Percentiles rank a stretch among this genome's conserved stretches.
Conservation (phyloP, 2,329 filamentous ascomycete genomes). For the Penicillium sp. region DNA sequence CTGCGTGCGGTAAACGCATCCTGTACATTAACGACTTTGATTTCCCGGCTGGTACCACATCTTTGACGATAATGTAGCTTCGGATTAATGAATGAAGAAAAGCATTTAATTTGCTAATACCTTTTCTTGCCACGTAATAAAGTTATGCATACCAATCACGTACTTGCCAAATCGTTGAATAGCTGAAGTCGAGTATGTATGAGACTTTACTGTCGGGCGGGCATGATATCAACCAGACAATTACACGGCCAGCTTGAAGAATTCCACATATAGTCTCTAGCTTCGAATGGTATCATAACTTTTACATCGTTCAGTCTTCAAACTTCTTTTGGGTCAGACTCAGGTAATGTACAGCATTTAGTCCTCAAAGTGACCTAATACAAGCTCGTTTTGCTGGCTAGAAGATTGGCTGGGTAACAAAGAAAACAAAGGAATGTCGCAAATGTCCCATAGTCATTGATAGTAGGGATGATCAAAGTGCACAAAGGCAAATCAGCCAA, state of each 20-base stretch:
- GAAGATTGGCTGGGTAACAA: background rate
- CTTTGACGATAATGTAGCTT: background rate
- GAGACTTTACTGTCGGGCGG: too few relatives aligned
- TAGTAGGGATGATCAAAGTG: background rate
- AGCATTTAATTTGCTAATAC: background rate
- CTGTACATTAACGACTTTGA: constrained; percentile 4
- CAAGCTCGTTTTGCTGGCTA: background rate
- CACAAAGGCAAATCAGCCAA: background rate
- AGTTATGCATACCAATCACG: background rate
- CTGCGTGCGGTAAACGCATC: constrained; percentile 38
- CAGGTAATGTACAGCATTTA: too few relatives aligned
- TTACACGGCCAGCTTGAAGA: too few relatives aligned
- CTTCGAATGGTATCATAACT: too few relatives aligned
- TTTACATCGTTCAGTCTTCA: background rate
- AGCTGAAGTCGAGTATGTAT: too few relatives aligned
- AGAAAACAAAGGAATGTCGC: background rate
- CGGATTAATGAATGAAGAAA: constrained; percentile 1
- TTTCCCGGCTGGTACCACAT: background rate
- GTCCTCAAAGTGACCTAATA: too few relatives aligned
- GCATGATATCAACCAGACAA: too few relatives aligned
- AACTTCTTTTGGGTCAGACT: too few relatives aligned
- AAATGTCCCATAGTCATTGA: background rate
- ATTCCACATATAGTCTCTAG: too few relatives aligned
- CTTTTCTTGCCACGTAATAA: background rate
- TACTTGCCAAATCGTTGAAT: too few relatives aligned